These are phyloP conservation scores for Fraxinus excelsior DNA, from an alignment of 257 asterid species.

Conservation along the genomic window DNA sequence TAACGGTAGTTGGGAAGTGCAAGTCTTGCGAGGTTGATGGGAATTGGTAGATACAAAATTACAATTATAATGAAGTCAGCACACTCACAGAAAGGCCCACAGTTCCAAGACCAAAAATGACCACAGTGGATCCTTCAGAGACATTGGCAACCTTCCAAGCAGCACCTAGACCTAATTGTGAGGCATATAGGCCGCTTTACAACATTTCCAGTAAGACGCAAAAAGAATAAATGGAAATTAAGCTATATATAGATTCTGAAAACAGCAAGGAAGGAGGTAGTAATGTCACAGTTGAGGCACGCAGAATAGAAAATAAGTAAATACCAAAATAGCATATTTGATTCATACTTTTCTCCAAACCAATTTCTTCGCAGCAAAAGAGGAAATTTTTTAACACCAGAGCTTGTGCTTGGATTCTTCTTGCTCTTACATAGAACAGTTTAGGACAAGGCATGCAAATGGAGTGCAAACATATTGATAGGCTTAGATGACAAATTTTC, in stretches of 20 bases:
- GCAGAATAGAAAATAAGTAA: neutral
- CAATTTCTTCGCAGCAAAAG: neutral
- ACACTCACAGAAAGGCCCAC: slow-evolving; percentile 94
- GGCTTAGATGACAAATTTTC: neutral
- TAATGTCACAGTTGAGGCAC: neutral
- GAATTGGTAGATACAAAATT: neutral
- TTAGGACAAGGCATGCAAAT: neutral
- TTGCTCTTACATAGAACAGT: neutral
- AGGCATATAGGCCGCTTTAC: slow-evolving; percentile 18
- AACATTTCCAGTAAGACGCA: slow-evolving; percentile 7
- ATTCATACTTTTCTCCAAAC: neutral
- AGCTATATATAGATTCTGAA: slow-evolving; percentile 10
- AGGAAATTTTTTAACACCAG: neutral
- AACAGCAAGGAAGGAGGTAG: neutral
- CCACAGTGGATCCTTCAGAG: slow-evolving; percentile 79
- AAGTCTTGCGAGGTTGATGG: slow-evolving; percentile 1
- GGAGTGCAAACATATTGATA: neutral
- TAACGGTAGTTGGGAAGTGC: neutral
- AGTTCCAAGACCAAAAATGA: slow-evolving; percentile 93
- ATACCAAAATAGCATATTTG: neutral
- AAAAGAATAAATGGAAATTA: slow-evolving; percentile 16
- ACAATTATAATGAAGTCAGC: neutral
- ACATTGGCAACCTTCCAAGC: slow-evolving; percentile 97
- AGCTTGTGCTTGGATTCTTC: neutral
- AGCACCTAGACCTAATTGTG: slow-evolving; percentile 79